Evolutionary conservation across 108 stramenopile species (phyloP), one percentile per base, ranked within the genome.

Genomic region (Fragilariopsis cylindrus): DNA sequence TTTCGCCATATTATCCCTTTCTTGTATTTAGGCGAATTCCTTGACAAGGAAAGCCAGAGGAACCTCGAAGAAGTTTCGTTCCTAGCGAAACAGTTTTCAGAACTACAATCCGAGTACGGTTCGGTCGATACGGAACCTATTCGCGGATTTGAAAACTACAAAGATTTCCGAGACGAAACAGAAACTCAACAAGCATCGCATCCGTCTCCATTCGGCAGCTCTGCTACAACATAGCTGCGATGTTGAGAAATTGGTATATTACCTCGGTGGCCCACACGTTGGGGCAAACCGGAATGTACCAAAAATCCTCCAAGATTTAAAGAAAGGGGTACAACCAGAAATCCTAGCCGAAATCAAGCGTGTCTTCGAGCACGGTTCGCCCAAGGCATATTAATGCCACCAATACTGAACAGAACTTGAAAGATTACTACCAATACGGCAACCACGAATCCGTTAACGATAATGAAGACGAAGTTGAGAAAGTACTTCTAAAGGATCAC

Each of bases 381-480:
- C n/a, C 73, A 5, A 48, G 12, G 4, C n/a, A 53, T 8, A 45
- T 40, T 15, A 11, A 65, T 9, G 73, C n/a, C 21, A 15, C 8
- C 4, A 42, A 63, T 39, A 65, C 73, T 11, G 64, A 74, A 7
- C 21, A 65, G 7, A 74, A 74, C 50, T 65, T 74, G 40, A 30
- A 15, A 13, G 48, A 41, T 11, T 65, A 48, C 65, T 43, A 48
- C 64, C 39, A 46, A 7, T 74, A 74, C 66, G 73, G 73, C 50
- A 74, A 74, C 65, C 73, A 74, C 64, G 13, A 16, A 11, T 50
- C 73, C 4, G 73, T 53, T 7, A 7, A 12, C 5, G 12, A 48
- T 7, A n/a, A 74, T 21, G 45, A 7, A 7, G 11, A 30, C 15
- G 52, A 53, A 50, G n/a, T 50, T 4, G 5, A 15, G 6, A 66